Evolutionary conservation across 148 eudicot species (phyloP), one percentile per base, ranked within the genome.

Genomic region (Fallopia convolvulus): DNA sequence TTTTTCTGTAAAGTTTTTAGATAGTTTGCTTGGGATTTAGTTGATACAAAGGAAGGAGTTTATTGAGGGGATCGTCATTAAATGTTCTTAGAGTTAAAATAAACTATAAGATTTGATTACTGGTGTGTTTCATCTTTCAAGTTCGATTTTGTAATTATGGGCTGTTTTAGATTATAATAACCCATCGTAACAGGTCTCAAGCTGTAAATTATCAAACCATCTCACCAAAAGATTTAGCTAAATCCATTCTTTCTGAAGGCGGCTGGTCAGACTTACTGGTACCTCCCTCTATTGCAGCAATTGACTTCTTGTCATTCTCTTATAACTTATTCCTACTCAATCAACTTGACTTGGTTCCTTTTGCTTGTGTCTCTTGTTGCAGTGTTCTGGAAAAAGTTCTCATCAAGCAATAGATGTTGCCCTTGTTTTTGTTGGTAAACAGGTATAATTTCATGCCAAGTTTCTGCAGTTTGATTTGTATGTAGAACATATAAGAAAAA

Each of bases 191-290:
- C 70, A 86, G 83, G 82, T 84, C 82, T 81, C 72, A 83, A 75
- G 84, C 76, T 63, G 89, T 95, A 68, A 88, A 84, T 76, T 95
- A 95, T 82, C 89, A 89, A 90, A 91, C 90, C 72, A 89, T 95
- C 56, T 83, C 92, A 12, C 83, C 90, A 1, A 87, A 84, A 84
- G 94, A 89, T 76, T 80, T 95, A 75, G 97, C 93, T 79, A 91
- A 84, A 50, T 85, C 91, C 77, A 90, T 91, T 70, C 82, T 95
- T 87, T 81, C 89, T 70, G 78, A 83, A 76, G 99, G 99, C 42
- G 91, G 97, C 76, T 95, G 96, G 99, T 91, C 92, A 74, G 80
- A 87, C 74, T 80, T 88, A 65, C 84, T 95, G 99, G 99, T 95
- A 88, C 49, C 33, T 23, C 39, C 75, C 74, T 18, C 76, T 63